These are phyloP conservation scores for Kwoniella bestiolae DNA, from an alignment of 768 basidiomycete species.

Conservation along the genomic window DNA sequence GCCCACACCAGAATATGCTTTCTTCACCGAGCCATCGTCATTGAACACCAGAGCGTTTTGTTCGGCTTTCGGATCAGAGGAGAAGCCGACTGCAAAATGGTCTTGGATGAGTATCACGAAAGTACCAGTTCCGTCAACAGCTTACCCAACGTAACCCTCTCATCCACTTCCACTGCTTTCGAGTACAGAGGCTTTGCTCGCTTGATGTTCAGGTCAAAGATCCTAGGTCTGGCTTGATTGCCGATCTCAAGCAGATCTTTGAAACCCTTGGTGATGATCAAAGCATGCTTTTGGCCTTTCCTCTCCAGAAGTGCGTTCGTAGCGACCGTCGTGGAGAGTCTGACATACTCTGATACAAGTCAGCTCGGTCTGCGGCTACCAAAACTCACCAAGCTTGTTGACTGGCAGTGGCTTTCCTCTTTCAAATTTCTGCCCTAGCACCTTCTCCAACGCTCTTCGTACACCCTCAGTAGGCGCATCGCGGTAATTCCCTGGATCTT, in stretches of 20 bases:
- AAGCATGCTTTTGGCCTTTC: constrained; percentile 87
- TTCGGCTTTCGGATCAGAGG: constrained; percentile 81
- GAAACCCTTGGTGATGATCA: constrained; percentile 72
- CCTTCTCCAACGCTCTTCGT: constrained; percentile 77
- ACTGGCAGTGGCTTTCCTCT: constrained; percentile 67
- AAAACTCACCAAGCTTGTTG: constrained; percentile 48
- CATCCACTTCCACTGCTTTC: constrained; percentile 72
- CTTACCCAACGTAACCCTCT: constrained; percentile 77
- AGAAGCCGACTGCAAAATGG: constrained; percentile 69
- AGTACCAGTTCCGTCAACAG: neutral
- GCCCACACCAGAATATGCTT: constrained; percentile 75
- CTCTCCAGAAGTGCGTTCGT: constrained; percentile 95
- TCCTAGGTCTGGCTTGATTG: constrained; percentile 90
- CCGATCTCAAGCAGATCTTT: constrained; percentile 85
- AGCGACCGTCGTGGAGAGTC: constrained; percentile 90
- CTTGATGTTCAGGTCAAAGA: constrained; percentile 89
- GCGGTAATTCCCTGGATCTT: constrained; percentile 75
- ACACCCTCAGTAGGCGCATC: constrained; percentile 96
- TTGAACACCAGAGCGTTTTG: constrained; percentile 77
- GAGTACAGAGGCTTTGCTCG: constrained; percentile 69
- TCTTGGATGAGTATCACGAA: neutral
- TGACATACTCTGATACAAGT: constrained; percentile 72
- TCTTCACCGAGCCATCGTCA: constrained; percentile 68
- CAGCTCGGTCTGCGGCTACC: neutral
- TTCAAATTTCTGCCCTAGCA: constrained; percentile 70